Evolutionary conservation across 164 flowering plant genomes (phyloP).

Genomic region (Nymphaea thermarum): DNA sequence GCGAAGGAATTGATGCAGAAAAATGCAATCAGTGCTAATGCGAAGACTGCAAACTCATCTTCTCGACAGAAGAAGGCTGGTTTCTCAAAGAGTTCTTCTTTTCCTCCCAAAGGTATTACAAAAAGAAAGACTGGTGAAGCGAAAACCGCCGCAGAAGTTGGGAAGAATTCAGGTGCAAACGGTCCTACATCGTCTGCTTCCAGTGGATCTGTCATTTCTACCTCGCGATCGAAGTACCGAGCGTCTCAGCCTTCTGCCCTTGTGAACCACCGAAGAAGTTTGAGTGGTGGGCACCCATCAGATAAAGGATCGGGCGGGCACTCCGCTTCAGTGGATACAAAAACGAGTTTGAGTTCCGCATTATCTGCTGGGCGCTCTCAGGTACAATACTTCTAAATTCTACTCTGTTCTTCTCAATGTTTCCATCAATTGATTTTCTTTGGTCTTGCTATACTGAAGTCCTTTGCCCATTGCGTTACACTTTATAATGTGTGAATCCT

Average conservation of each 20-base stretch:
- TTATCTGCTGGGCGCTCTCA: constrained; percentile 16
- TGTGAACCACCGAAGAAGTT: constrained; percentile 9
- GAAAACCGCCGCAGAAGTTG: constrained; percentile 19
- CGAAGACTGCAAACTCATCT: constrained; percentile 20
- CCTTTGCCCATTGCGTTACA: background rate
- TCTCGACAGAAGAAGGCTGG: constrained; percentile 24
- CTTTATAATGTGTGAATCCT: background rate
- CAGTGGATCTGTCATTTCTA: constrained; percentile 17
- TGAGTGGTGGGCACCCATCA: constrained; percentile 23
- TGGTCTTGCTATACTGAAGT: background rate
- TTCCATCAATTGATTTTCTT: background rate
- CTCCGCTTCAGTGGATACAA: constrained; percentile 6
- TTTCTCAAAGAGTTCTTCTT: constrained; percentile 54
- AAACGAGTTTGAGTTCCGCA: constrained; percentile 18
- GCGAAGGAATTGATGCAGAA: constrained; percentile 16
- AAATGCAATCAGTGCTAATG: constrained; percentile 13
- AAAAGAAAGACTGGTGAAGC: constrained; percentile 47
- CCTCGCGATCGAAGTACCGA: constrained; percentile 5
- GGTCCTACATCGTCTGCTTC: constrained; percentile 18
- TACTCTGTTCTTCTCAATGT: background rate
- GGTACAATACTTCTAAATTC: constrained; percentile 18
- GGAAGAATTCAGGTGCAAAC: constrained; percentile 19
- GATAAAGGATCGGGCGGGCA: constrained; percentile 12
- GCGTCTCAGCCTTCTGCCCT: constrained; percentile 1
- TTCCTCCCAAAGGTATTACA: constrained; percentile 34